Evolutionary conservation across 108 stramenopile genomes (phyloP), one percentile per base, ranked within the genome.

Genomic region (Skeletonema potamos): DNA sequence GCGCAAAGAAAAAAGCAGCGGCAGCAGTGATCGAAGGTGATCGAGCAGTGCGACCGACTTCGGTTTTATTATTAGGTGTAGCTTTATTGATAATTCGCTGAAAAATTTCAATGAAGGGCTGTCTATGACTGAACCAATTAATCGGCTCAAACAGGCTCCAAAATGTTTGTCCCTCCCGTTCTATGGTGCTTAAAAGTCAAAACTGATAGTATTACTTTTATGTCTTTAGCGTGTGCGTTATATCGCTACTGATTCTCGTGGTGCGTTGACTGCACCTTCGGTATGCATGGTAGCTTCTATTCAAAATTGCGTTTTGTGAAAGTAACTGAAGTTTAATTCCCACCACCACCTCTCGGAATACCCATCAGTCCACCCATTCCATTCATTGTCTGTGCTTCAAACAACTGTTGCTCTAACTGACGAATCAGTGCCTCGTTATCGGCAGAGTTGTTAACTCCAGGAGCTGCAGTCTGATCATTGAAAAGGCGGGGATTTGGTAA

Each of bases 361-460:
- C 48, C 48, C 48, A 51, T 22, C 22, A 51, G 48, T 1, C 48
- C 48, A 6, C 48, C 48, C 48, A 51, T 51, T 51, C 48, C 48
- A 51, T 51, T 51, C 48, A 51, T 7, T 9, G 48, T 7, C 22
- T 51, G 48, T 51, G 48, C 48, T 6, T 51, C 48, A 24, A 68
- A 57, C 24, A 68, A 22, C 6, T 68, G 67, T 28, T 58, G 67
- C 26, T 58, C 56, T 24, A 68, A 36, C 39, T 68, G 67, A 10
- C 12, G 67, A 34, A 51, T 51, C 4, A 51, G 22, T 4, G 48
- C 22, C 4, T 51, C 48, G n/a, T 51, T 51, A 2, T 51, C 48
- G 9, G 18, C n/a, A 22, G 17, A n/a, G 22, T 8, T 6, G 4
- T 34, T 34, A 6, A 4, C 22, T 8, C 20, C 22, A 22, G 20